Conservation (phyloP, 306 rosid species). For the Luffa aegyptiaca region DNA sequence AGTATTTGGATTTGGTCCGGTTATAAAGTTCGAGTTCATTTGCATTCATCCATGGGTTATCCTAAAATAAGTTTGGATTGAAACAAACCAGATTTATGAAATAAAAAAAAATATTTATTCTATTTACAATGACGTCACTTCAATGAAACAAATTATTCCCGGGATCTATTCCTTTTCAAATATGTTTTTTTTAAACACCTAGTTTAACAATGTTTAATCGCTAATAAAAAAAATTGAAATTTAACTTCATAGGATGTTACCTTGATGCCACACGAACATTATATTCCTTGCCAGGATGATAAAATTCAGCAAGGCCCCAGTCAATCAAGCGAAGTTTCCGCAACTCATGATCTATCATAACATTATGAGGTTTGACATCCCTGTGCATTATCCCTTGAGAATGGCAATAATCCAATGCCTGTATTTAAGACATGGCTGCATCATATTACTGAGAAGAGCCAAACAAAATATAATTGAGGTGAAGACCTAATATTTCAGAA, state of each 20-base stretch:
- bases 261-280: slow-evolving; percentile 44
- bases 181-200: not conserved
- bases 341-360: slow-evolving; percentile 40
- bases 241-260: slow-evolving; percentile 8
- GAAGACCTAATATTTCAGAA: not conserved
- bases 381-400: slow-evolving; percentile 45
- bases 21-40: not conserved
- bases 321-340: slow-evolving; percentile 40
- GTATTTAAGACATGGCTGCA: slow-evolving; percentile 4
- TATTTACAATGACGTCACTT: not conserved
- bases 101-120: not conserved
- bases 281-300: slow-evolving; percentile 42
- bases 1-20: not conserved
- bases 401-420: slow-evolving; percentile 40
- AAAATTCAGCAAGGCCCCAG: slow-evolving; percentile 44
- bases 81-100: not conserved
- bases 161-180: not conserved
- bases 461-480: not conserved
- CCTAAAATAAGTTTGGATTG: not conserved
- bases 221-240: not conserved
- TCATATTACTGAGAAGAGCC: slow-evolving; percentile 5
- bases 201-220: not conserved
- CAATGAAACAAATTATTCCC: not conserved
- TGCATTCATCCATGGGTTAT: too few species aligned
- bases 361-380: slow-evolving; percentile 43